Percentiles rank a stretch among this genome's conserved stretches.
These are phyloP conservation scores for Xerocomellus chrysenteron DNA, from an alignment of 768 basidiomycete species.

Conservation along the genomic window DNA sequence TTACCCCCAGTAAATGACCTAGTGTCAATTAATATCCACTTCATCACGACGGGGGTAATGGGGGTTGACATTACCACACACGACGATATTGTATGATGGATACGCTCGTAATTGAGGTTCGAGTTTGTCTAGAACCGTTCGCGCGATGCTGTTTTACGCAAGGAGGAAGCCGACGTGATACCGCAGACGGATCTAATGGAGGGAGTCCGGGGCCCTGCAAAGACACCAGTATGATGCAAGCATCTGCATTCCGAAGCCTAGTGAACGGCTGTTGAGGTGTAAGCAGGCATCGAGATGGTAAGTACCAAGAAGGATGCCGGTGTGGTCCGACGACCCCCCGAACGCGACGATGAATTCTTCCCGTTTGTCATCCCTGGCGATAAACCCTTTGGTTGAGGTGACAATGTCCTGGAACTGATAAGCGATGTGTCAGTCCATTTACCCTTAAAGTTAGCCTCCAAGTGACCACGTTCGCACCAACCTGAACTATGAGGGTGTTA, in stretches of 20 bases:
- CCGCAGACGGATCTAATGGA: not conserved
- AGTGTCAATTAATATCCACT: not conserved
- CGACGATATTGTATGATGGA: slow-evolving; percentile 35
- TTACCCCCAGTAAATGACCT: slow-evolving; percentile 44
- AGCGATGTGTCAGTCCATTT: not conserved
- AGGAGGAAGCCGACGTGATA: slow-evolving; percentile 36
- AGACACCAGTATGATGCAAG: slow-evolving; percentile 17
- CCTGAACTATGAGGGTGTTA: slow-evolving; percentile 41
- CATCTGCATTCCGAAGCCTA: slow-evolving; percentile 13
- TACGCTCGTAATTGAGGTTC: slow-evolving; percentile 29
- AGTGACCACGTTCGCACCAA: slow-evolving; percentile 21
- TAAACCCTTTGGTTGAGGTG: slow-evolving; percentile 44
- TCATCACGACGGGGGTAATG: not conserved
- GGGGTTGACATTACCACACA: slow-evolving; percentile 27
- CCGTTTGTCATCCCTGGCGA: slow-evolving; percentile 43
- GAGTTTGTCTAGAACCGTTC: slow-evolving; percentile 30
- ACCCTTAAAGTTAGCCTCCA: not conserved
- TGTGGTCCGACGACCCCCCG: slow-evolving; percentile 36
- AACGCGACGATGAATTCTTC: slow-evolving; percentile 43
- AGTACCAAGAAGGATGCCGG: slow-evolving; percentile 20
- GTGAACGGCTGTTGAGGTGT: not conserved
- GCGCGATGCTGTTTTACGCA: slow-evolving; percentile 36
- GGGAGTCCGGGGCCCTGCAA: slow-evolving; percentile 29
- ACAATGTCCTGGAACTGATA: slow-evolving; percentile 36
- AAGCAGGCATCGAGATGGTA: not conserved